These are phyloP conservation scores for Scheffersomyces segobiensis DNA, from an alignment of 1,139 yeast genomes.

Conservation along the genomic window DNA sequence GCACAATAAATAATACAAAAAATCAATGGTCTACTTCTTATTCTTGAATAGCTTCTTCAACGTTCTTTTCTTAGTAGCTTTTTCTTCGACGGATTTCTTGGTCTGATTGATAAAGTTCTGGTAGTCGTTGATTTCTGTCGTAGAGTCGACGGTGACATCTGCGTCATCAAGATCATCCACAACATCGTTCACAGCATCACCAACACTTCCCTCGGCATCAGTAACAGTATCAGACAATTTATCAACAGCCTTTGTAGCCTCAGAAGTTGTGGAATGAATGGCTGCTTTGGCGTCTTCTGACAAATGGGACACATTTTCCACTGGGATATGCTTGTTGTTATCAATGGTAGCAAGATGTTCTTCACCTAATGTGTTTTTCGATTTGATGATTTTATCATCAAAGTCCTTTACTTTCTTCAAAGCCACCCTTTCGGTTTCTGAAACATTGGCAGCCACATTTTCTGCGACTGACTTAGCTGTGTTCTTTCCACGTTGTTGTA, in stretches of 20 bases:
- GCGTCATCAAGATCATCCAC: slow-evolving; percentile 3
- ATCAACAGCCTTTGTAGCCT: neutral
- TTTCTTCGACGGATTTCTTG: slow-evolving; percentile 10
- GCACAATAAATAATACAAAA: neutral
- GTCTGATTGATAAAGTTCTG: neutral
- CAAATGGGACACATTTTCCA: neutral
- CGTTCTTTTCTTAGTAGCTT: slow-evolving; percentile 15
- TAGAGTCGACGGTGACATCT: slow-evolving; percentile 5
- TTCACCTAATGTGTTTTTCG: slow-evolving; percentile 21
- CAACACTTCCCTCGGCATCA: neutral
- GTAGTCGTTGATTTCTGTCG: neutral
- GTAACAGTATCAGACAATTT: neutral
- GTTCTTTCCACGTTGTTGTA: slow-evolving; percentile 4
- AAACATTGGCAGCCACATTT: neutral
- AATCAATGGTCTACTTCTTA: slow-evolving; percentile 11
- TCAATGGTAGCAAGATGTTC: slow-evolving; percentile 37
- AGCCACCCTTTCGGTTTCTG: slow-evolving; percentile 4
- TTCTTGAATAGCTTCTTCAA: slow-evolving; percentile 24
- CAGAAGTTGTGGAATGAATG: neutral
- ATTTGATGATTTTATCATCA: slow-evolving; percentile 30
- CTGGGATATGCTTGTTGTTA: slow-evolving; percentile 27
- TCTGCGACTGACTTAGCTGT: neutral
- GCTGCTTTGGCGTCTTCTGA: slow-evolving; percentile 2
- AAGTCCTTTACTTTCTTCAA: slow-evolving; percentile 28
- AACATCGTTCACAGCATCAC: neutral